Percentiles rank a stretch among this genome's conserved stretches.
Evolutionary conservation across 768 basidiomycete species (phyloP).

Genomic region (Lactarius indigo): DNA sequence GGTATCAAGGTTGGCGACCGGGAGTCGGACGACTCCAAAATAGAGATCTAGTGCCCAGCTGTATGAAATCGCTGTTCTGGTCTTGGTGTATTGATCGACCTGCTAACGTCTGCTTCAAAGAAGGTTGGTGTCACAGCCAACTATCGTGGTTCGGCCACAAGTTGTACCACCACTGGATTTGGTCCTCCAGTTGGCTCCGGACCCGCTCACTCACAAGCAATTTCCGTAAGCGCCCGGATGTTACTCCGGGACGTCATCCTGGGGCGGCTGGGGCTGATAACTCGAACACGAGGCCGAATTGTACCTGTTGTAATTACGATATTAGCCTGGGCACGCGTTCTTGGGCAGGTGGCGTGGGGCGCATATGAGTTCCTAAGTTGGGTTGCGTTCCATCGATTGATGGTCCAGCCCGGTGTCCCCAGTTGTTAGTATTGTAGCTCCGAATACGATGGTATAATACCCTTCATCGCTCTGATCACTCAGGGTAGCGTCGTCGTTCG

Average conservation of each 20-base stretch:
- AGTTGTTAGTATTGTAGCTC: neutral
- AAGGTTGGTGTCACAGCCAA: neutral
- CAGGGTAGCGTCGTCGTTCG: neutral
- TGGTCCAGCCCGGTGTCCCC: neutral
- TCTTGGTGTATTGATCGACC: neutral
- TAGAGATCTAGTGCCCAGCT: slow-evolving; percentile 39
- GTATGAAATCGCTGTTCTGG: neutral
- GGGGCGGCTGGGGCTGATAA: too few relatives aligned
- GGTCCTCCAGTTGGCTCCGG: neutral
- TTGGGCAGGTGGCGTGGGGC: slow-evolving; percentile 10
- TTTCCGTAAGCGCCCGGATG: neutral
- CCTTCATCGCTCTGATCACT: neutral
- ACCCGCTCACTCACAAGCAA: neutral
- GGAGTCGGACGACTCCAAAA: slow-evolving; percentile 38
- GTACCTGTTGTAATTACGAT: slow-evolving; percentile 9
- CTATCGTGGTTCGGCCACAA: neutral
- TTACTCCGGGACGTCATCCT: neutral
- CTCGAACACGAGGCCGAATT: neutral
- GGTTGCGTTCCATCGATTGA: slow-evolving; percentile 19
- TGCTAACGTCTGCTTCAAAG: neutral
- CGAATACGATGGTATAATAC: neutral
- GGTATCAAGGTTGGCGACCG: slow-evolving; percentile 16
- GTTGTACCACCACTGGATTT: neutral
- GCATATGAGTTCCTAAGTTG: slow-evolving; percentile 1
- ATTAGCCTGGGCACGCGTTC: slow-evolving; percentile 4